Base-by-base conservation (phyloP, 2,329 filamentous ascomycete genomes). In the Ascomycota sp. region DNA sequence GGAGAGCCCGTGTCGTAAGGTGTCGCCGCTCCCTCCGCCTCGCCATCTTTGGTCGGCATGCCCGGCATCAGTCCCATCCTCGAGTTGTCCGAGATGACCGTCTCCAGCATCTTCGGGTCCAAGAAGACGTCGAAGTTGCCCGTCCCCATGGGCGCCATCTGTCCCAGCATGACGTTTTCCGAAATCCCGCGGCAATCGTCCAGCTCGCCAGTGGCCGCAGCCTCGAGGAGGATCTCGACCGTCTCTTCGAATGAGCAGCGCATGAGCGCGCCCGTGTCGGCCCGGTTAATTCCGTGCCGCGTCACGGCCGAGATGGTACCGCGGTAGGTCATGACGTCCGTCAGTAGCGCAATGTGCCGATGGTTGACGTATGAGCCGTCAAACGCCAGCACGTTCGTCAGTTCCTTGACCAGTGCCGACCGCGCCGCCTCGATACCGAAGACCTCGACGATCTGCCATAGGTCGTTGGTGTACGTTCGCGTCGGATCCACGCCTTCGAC, bases 281-380 rank as follows among this genome's bases (percentile, higher is more conserved):
- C 82, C 44, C 89, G 75, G 61, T 98, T 98, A 61, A 98, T 98
- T 57, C 89, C 89, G 50, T 98, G 89, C 55, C 89, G 80, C 32
- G 89, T 98, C 38, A 98, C 86, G 10, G 89, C 86, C 53, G 93
- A 93, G 45, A 98, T 75, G 43, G 78, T 76, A 40, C 89, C 89
- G 44, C 89, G 72, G 44, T 91, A 83, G 20, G 85, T 94, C 89
- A 98, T 98, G 38, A 98, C 82, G 57, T 98, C 89, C 39, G 91
- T 83, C 31, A 98, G 65, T 23, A 98, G 70, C 28, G 85, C 80
- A 60, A 98, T 73, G 60, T 98, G 89, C 45, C 89, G 83, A 57
- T 95, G 83, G 53, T 98, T 98, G 66, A 98, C 89, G 51, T 98
- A 98, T 10, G 89, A 95, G 68, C 91, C 91, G 50, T 95, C 89